Base-by-base conservation (phyloP, 2,329 filamentous ascomycete species). In the Cyclaneusma minus region DNA sequence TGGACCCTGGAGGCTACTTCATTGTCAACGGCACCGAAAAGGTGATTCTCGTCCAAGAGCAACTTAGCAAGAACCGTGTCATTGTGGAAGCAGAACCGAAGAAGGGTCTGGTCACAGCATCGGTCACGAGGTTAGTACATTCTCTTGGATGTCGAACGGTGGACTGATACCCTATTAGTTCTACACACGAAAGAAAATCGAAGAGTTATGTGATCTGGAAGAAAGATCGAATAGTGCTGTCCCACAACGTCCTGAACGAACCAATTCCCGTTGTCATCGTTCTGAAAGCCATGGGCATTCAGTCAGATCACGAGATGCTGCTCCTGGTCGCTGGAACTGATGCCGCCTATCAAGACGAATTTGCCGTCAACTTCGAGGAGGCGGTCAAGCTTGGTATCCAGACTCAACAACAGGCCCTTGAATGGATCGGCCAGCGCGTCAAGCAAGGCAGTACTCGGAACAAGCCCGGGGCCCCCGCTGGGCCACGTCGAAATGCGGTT, bases 1-100 rank as follows among this genome's bases (percentile, higher is more conserved):
- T 98, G 21, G 89, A 98, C 46, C 89, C 91, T 1, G 89, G 89
- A 35, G 89, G 89, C 27, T 98, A 98, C 51, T 98, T 98, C 45
- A 89, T 98, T 44, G 84, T 95, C 38, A 83, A 87, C 42, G 89
- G 89, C 24, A 94, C 91, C 12, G 89, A 98, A 51, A 98, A 98
- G 59, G 89, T 98, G 40, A 98, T 98, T 45, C 60, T 98, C 22
- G 91, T 98, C 9, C 89, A 98, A 52, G 91, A 98, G 48, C 89
- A 98, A 55, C 60, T 98, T 47, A 98, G 89, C 65, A 98, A 98
- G 66, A 98, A 98, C 54, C 74, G 89, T 58, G 81, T 98, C 44
- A 94, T 98, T 48, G 87, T 98, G 10, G 91, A 98, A 54, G 76
- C 82, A 29, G 81, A 87, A 42, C 66, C 76, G 27, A 92, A 92